Percentiles rank a stretch among this genome's conserved stretches.
These are phyloP conservation scores for Yamagishiella unicocca DNA, from an alignment of 139 green algal species.

Conservation along the genomic window DNA sequence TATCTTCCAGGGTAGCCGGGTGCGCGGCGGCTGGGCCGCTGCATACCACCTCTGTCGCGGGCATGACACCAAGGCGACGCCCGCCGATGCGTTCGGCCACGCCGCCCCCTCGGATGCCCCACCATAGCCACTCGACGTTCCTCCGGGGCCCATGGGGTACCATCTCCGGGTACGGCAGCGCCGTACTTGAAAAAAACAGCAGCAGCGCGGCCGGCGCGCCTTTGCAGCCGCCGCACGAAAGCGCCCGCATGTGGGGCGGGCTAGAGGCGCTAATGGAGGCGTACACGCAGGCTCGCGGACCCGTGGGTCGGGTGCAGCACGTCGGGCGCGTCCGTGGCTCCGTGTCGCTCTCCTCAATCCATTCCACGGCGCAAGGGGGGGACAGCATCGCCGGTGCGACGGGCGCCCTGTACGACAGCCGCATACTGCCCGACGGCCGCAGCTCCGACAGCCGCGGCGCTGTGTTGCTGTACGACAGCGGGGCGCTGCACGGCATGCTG, in stretches of 20 bases:
- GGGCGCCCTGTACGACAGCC: not conserved
- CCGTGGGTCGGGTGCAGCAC: not conserved
- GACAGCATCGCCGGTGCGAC: not conserved
- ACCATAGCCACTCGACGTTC: not conserved
- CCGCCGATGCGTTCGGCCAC: not conserved
- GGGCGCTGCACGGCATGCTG: slow-evolving; percentile 16
- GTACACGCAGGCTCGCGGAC: not conserved
- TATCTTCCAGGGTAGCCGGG: no score
- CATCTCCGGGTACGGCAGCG: not conserved
- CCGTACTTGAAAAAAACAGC: no score
- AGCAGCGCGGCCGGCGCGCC: no score
- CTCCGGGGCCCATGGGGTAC: not conserved
- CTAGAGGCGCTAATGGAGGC: slow-evolving; percentile 16
- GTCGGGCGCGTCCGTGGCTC: not conserved
- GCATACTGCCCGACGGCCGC: not conserved
- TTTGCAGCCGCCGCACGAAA: no score
- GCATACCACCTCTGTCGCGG: not conserved
- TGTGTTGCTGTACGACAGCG: not conserved
- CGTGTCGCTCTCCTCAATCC: not conserved
- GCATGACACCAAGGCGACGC: not conserved
- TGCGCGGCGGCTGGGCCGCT: no score
- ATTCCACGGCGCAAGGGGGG: not conserved
- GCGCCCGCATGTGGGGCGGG: slow-evolving; percentile 6
- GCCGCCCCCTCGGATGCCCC: slow-evolving; percentile 6
- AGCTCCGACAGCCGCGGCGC: not conserved